These are phyloP conservation scores for Diaporthe ilicicola DNA, from an alignment of 2,329 filamentous ascomycete species.

Conservation along the genomic window DNA sequence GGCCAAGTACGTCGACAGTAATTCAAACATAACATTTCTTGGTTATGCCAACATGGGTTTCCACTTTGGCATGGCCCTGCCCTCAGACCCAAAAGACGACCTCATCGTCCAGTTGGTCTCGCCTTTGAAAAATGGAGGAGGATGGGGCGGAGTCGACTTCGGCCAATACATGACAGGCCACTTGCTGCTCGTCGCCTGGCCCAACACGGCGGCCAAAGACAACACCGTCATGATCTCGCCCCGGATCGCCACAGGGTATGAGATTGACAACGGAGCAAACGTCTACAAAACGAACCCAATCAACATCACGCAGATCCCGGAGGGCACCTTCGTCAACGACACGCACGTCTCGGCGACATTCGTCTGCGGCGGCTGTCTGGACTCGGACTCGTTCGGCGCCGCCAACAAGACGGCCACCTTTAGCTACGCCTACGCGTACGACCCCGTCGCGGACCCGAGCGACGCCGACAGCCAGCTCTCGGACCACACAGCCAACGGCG, in stretches of 20 bases:
- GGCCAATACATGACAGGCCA: slow-evolving; percentile 31
- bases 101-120: slow-evolving; percentile 34
- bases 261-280: slow-evolving; percentile 48
- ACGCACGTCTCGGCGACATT: slow-evolving; percentile 64
- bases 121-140: slow-evolving; percentile 30
- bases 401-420: slow-evolving; percentile 26
- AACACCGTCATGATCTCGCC: slow-evolving; percentile 47
- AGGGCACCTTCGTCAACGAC: slow-evolving; percentile 60
- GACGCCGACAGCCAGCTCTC: slow-evolving; percentile 28
- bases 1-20: slow-evolving; percentile 27
- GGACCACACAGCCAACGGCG: slow-evolving; percentile 33
- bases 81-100: slow-evolving; percentile 26
- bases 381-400: slow-evolving; percentile 39
- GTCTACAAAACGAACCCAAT: slow-evolving; percentile 51
- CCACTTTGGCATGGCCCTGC: slow-evolving; percentile 33
- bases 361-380: slow-evolving; percentile 56
- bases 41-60: slow-evolving; percentile 31
- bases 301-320: slow-evolving; percentile 54
- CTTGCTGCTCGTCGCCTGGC: slow-evolving; percentile 59
- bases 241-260: slow-evolving; percentile 47
- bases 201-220: slow-evolving; percentile 44
- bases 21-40: slow-evolving; percentile 32
- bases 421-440: slow-evolving; percentile 31
- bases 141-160: slow-evolving; percentile 33
- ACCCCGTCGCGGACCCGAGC: slow-evolving; percentile 29